phyloP scores from a whole-genome alignment of 73 alveolate species.

The Uronychia setigera region DNA sequence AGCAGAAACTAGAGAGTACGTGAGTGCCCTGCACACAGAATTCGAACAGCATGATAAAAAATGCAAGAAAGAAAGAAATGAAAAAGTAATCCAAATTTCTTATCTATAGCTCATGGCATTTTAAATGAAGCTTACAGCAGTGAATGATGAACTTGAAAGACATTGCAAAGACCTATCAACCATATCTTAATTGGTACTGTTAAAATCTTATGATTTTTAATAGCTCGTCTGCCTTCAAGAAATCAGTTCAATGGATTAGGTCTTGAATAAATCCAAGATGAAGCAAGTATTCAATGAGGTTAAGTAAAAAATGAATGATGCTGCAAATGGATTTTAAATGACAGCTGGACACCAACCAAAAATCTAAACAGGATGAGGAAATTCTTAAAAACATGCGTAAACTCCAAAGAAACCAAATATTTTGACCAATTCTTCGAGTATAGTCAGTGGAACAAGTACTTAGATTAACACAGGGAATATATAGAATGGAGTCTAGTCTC shows the following conservation, averaged over 20 bases:
- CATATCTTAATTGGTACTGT: not conserved
- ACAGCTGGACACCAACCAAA: no score
- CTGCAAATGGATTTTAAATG: no score
- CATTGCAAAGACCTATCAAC: not conserved
- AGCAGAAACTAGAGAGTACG: not conserved
- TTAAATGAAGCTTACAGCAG: not conserved
- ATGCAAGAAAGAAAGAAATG: not conserved
- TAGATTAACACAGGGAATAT: no score
- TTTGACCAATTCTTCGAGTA: no score
- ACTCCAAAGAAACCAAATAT: not conserved
- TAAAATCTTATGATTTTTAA: no score
- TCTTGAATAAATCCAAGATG: not conserved
- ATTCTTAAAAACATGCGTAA: no score
- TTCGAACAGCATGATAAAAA: not conserved
- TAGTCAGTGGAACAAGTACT: no score
- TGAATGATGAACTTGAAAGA: not conserved
- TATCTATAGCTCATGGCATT: slow-evolving; percentile 1
- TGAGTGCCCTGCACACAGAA: not conserved
- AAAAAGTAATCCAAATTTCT: no score
- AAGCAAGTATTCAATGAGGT: not conserved
- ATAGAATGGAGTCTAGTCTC: not conserved
- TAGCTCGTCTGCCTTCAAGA: slow-evolving; percentile 5
- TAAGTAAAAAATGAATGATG: not conserved
- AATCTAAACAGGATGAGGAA: no score
- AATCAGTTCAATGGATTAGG: not conserved